These are phyloP conservation scores for Cicer pinnatifidum DNA, from an alignment of 306 rosid genomes.

Conservation along the genomic window DNA sequence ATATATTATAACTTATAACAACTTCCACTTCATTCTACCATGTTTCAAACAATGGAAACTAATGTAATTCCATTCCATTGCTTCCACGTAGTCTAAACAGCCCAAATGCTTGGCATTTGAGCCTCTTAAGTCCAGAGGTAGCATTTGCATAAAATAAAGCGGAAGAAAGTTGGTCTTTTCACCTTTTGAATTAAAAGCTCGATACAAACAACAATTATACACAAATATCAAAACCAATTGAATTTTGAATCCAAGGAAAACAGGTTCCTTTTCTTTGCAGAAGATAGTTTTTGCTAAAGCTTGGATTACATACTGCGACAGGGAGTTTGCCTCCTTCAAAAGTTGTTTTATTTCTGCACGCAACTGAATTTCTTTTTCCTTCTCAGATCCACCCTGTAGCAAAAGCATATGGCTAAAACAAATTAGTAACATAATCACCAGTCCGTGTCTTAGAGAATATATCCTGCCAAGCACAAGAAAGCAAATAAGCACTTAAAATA, in stretches of 20 bases:
- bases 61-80: slow-evolving; percentile 22
- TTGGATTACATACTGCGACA: slow-evolving; percentile 74
- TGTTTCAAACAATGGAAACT: neutral
- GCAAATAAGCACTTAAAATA: neutral
- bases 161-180: slow-evolving; percentile 1
- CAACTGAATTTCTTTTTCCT: slow-evolving; percentile 53
- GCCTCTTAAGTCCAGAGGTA: slow-evolving; percentile 10
- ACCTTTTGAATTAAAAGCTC: neutral
- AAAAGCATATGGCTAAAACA: slow-evolving; percentile 34
- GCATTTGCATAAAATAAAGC: slow-evolving; percentile 1
- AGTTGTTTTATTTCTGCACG: slow-evolving; percentile 71
- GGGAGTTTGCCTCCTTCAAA: slow-evolving; percentile 73
- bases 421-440: slow-evolving; percentile 8
- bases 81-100: neutral
- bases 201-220: slow-evolving; percentile 8
- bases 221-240: neutral
- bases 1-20: slow-evolving; percentile 13
- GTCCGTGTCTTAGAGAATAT: neutral
- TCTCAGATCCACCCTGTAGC: slow-evolving; percentile 56
- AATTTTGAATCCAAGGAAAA: slow-evolving; percentile 15
- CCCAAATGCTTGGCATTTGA: slow-evolving; percentile 14
- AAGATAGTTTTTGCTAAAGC: slow-evolving; percentile 23
- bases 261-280: slow-evolving; percentile 1
- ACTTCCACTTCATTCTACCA: neutral
- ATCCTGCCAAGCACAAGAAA: neutral